Evolutionary conservation across 495 filamentous ascomycete genomes (phyloP), one percentile per base, ranked within the genome.

Genomic region (Xylaria intraflava): DNA sequence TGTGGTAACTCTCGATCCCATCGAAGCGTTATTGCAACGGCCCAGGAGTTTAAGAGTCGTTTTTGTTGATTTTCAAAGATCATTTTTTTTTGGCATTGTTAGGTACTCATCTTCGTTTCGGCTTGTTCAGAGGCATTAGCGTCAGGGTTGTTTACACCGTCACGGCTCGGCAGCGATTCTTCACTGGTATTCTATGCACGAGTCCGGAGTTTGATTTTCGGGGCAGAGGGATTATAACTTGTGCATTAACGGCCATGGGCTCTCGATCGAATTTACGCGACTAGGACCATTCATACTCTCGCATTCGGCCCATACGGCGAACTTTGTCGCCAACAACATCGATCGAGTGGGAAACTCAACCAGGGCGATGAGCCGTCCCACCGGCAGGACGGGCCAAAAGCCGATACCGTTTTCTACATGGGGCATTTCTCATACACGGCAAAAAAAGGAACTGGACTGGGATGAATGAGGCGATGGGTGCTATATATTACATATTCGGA

Each of bases 61-160:
- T 49, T 49, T 48, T 27, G 9, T n/a, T n/a, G 31, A 17, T 24
- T 42, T 31, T 31, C 27, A 22, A 17, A 35, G 45, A 36, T 29
- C 27, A 14, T 14, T 55, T 42, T 43, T 17, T 26, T 35, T 23
- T 17, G 33, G 43, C 43, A 41, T 55, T 24, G 7, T 47, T 36
- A 19, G 44, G 52, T 48, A 24, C 36, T 49, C 19, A 24, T 49
- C 6, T 55, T 48, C 52, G 46, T 55, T 48, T 40, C 41, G 24
- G 29, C 35, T 48, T 42, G 17, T 55, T 47, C 23, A 54, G 42
- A 35, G 27, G 42, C 44, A 55, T 55, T 49, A 55, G 52, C 52
- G 52, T 48, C 38, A 43, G 52, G 52, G 44, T 42, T 49, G 31
- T 55, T 49, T 55, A 27, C 45, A 55, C 52, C 52, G 19, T 55